Conservation (phyloP, 306 rosid species). For the Castanea crenata region DNA sequence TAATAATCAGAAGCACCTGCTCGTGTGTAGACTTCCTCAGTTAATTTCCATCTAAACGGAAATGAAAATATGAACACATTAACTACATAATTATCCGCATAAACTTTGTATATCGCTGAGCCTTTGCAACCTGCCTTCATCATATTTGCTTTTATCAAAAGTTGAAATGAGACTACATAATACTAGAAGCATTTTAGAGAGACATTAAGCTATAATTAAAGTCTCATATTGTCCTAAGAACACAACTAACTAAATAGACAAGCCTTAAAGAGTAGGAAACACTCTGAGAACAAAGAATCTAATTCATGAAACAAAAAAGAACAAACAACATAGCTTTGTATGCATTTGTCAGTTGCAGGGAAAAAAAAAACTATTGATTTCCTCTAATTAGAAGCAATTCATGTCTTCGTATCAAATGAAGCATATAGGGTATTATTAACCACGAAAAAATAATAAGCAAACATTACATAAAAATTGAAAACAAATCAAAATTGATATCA, state of each 20-base stretch:
- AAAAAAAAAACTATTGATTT: not conserved
- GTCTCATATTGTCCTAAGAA: not conserved
- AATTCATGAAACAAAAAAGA: not conserved
- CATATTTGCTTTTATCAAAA: not conserved
- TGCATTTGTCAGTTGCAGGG: not conserved
- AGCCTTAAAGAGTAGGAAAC: not conserved
- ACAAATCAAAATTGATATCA: not conserved
- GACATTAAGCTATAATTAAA: not conserved
- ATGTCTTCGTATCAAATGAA: not conserved
- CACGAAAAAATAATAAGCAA: not conserved
- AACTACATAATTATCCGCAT: not conserved
- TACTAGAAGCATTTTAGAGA: not conserved
- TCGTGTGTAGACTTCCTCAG: not conserved
- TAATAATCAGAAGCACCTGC: not conserved
- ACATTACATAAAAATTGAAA: not conserved
- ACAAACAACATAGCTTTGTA: not conserved
- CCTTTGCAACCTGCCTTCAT: not conserved
- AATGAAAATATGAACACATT: not conserved
- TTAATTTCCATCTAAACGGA: not conserved
- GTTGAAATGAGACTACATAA: not conserved
- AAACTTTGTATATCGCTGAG: too few relatives aligned
- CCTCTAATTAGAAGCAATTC: not conserved
- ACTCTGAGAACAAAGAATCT: not conserved
- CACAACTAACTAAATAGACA: not conserved
- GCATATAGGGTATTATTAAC: not conserved